Evolutionary conservation across 805 yeast genomes (phyloP).

Genomic region (Nadsonia fulvescens): DNA sequence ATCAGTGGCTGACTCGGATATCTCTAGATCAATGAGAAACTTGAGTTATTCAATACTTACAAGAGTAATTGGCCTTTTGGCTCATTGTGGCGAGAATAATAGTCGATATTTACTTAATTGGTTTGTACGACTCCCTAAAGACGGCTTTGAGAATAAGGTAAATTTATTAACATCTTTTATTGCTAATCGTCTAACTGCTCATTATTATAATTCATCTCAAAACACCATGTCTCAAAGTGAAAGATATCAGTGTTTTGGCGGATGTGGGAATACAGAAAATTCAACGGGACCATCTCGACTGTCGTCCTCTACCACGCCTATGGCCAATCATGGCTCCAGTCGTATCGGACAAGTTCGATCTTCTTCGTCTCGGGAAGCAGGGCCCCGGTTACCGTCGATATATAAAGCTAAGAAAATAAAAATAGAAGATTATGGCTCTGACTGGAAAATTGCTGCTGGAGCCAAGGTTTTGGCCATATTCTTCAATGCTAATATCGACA

Average conservation of each 20-base stretch:
- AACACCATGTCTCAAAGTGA: too few species aligned
- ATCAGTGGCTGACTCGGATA: constrained; percentile 3
- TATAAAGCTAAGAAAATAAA: constrained; percentile 7
- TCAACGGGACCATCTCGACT: constrained; percentile 10
- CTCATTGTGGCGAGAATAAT: constrained; percentile 27
- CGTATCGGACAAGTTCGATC: constrained; percentile 7
- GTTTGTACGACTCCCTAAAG: constrained; percentile 29
- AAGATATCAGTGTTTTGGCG: too few species aligned
- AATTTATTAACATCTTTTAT: constrained; percentile 60
- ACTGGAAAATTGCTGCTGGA: constrained; percentile 67
- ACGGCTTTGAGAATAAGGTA: constrained; percentile 33
- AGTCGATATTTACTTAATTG: constrained; percentile 34
- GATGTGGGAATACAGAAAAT: constrained; percentile 4
- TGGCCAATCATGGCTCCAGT: constrained; percentile 1
- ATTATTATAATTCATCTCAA: constrained; percentile 11
- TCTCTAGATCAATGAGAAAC: constrained; percentile 27
- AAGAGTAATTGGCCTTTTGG: constrained; percentile 47
- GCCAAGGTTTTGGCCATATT: constrained; percentile 39
- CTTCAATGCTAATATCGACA: constrained; percentile 30
- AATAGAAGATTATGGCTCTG: constrained; percentile 48
- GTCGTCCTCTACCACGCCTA: not conserved
- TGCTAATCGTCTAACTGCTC: constrained; percentile 49
- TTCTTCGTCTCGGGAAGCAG: constrained; percentile 1
- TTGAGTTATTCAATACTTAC: constrained; percentile 58
- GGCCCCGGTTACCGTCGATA: constrained; percentile 1